A percentile compares a stretch with the other conserved stretches of the same genome.
These are phyloP conservation scores for Phyllosticta citrichinensis DNA, from an alignment of 2,329 filamentous ascomycete genomes.

Conservation along the genomic window DNA sequence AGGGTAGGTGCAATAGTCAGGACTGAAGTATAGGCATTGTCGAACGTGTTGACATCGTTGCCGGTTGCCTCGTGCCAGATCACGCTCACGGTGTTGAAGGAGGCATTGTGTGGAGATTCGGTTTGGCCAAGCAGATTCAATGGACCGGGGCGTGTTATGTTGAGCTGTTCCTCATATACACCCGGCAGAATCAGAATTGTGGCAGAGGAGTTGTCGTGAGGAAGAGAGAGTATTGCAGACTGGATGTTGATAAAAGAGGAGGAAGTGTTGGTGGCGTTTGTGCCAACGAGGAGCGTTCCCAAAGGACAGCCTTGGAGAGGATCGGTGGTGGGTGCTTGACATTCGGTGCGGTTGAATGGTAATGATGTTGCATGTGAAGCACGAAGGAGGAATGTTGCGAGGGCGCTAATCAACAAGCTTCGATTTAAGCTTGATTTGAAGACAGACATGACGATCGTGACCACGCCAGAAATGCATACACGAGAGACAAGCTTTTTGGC, in stretches of 20 bases:
- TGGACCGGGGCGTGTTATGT: slow-evolving; percentile 52
- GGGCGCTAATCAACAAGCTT: not conserved
- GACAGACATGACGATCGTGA: not conserved
- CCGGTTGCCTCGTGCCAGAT: slow-evolving; percentile 49
- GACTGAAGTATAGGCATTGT: slow-evolving; percentile 54
- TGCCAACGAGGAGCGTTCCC: slow-evolving; percentile 22
- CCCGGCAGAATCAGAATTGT: slow-evolving; percentile 52
- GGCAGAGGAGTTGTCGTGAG: slow-evolving; percentile 35
- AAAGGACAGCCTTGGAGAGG: slow-evolving; percentile 31
- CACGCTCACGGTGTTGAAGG: slow-evolving; percentile 45
- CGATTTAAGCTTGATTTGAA: not conserved
- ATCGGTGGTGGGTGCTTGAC: slow-evolving; percentile 27
- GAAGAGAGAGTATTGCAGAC: slow-evolving; percentile 38
- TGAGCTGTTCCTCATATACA: slow-evolving; percentile 54
- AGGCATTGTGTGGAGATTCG: slow-evolving; percentile 33
- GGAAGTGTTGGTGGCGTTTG: slow-evolving; percentile 11
- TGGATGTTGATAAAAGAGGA: slow-evolving; percentile 33
- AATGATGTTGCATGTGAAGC: slow-evolving; percentile 15
- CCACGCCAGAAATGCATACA: not conserved
- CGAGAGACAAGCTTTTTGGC: not conserved
- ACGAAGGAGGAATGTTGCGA: slow-evolving; percentile 14
- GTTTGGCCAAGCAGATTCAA: slow-evolving; percentile 53
- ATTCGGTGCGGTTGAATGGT: slow-evolving; percentile 14
- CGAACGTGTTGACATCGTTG: slow-evolving; percentile 32
- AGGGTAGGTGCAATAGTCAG: slow-evolving; percentile 55